phyloP scores from a whole-genome alignment of 768 basidiomycete genomes.

The Neoboletus subvelutipes region DNA sequence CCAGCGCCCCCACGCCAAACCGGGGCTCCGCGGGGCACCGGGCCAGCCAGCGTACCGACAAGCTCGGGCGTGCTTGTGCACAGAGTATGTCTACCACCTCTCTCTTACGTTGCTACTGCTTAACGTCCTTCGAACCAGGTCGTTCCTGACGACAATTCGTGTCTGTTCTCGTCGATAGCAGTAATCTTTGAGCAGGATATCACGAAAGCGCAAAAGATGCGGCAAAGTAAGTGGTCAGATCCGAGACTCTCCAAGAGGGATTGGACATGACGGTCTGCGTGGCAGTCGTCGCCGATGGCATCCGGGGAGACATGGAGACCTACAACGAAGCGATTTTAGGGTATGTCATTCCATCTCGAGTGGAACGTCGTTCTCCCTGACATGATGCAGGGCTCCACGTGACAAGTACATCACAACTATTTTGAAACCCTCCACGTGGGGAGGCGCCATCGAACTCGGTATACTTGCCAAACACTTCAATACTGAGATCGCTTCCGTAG shows the following conservation, averaged over 20 bases:
- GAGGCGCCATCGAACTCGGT: constrained; percentile 91
- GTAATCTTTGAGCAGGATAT: constrained; percentile 84
- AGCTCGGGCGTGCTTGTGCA: constrained; percentile 73
- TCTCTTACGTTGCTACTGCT: constrained; percentile 7
- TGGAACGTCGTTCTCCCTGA: neutral
- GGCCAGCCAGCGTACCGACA: constrained; percentile 58
- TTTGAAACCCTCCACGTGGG: constrained; percentile 80
- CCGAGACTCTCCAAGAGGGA: neutral
- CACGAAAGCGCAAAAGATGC: constrained; percentile 63
- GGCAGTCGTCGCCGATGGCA: constrained; percentile 82
- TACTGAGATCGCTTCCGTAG: constrained; percentile 86
- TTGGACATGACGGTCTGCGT: constrained; percentile 7
- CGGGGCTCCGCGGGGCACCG: constrained; percentile 24
- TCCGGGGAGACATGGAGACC: constrained; percentile 63
- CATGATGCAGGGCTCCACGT: constrained; percentile 44
- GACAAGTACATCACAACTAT: constrained; percentile 82
- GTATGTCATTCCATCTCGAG: constrained; percentile 39
- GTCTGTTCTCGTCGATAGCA: constrained; percentile 86
- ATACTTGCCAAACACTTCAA: constrained; percentile 80
- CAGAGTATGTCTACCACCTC: constrained; percentile 42
- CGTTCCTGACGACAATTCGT: constrained; percentile 97
- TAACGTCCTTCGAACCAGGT: constrained; percentile 41
- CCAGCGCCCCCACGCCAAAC: constrained; percentile 15
- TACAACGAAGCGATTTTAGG: constrained; percentile 89
- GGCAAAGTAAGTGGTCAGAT: constrained; percentile 56